Percentiles rank a stretch among this genome's conserved stretches.
Evolutionary conservation across 176 grass and related monocot species (phyloP).

Genomic region (Oropetium thomaeum): DNA sequence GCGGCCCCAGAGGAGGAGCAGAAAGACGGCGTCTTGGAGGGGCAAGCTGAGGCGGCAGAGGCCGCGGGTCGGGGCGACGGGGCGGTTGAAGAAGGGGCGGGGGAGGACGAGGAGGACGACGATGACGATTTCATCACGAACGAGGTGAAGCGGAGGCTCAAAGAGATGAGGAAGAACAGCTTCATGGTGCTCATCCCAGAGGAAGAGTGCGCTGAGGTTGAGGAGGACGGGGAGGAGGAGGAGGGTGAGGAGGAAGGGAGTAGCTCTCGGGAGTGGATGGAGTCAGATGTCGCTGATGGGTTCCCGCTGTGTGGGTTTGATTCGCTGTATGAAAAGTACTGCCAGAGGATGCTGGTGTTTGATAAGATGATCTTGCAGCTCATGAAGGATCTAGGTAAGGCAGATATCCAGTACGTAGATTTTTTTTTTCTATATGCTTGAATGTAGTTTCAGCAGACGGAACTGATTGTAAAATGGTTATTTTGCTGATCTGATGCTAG

Average conservation of each 20-base stretch:
- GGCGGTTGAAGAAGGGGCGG: constrained; percentile 11
- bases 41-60: constrained; percentile 12
- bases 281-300: constrained; percentile 27
- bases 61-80: not conserved
- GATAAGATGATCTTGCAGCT: constrained; percentile 66
- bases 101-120: constrained; percentile 34
- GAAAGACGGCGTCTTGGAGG: constrained; percentile 27
- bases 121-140: constrained; percentile 84
- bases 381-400: constrained; percentile 66
- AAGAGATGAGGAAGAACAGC: constrained; percentile 82
- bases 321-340: constrained; percentile 75
- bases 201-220: constrained; percentile 56
- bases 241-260: constrained; percentile 51
- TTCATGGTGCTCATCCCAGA: constrained; percentile 97
- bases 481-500: constrained; percentile 14
- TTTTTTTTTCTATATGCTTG: not conserved
- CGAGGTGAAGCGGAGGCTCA: constrained; percentile 91
- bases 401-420: not conserved
- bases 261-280: constrained; percentile 62
- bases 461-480: not conserved
- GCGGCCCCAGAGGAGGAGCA: constrained; percentile 5
- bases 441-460: not conserved
- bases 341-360: constrained; percentile 75
- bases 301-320: constrained; percentile 66
- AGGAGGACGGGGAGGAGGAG: constrained; percentile 47